Base-by-base conservation (phyloP, 75 land plant species). In the Pinus tabuliformis region DNA sequence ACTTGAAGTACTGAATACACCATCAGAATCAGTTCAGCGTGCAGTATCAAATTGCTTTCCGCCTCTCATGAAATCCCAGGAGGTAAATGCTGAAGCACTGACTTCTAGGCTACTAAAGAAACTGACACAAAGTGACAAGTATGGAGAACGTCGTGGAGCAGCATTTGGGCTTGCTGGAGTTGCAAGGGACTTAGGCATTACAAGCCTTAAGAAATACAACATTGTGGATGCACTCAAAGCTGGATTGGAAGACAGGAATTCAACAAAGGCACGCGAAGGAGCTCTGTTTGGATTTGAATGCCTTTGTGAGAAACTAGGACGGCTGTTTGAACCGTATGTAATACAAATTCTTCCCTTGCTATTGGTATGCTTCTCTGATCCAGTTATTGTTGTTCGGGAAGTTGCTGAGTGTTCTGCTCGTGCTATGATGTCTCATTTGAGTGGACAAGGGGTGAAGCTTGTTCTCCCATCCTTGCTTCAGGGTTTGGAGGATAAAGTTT, bases 401-500 rank as follows among this genome's bases (percentile, higher is more conserved):
- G 96, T 94, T 70, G 89, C 99, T 78, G 98, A 97, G 79, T 86
- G 91, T 80, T 92, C 98, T 77, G 96, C 99, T 62, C 93, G 99
- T 76, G 94, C 98, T 26, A 97, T 97, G 84, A 97, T 97, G 99
- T 91, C 98, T 21, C 92, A 95, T 39, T 91, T 97, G 52, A 97
- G 83, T 89, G 98, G 89, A 52, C 86, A 91, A 59, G 99, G 99
- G 15, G 99, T 97, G 63, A 97, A 95, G 83, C 96, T 97, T 79
- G 92, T 97, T 56, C 90, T 97, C 33, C 99, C 99, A 12, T 90
- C 98, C 24, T 93, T 97, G 72, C 77, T 97, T 6, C 76, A 97
- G 99, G 99, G 99, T n/a, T 83, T 97, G 52, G 99, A 97, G 75
- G 99, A 97, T 81, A 95, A 91, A 86, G 99, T 98, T 45, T 97